Percentiles rank a stretch among this genome's conserved stretches.
Evolutionary conservation across 2,329 filamentous ascomycete genomes (phyloP).

Genomic region (Penicillium occitanis): DNA sequence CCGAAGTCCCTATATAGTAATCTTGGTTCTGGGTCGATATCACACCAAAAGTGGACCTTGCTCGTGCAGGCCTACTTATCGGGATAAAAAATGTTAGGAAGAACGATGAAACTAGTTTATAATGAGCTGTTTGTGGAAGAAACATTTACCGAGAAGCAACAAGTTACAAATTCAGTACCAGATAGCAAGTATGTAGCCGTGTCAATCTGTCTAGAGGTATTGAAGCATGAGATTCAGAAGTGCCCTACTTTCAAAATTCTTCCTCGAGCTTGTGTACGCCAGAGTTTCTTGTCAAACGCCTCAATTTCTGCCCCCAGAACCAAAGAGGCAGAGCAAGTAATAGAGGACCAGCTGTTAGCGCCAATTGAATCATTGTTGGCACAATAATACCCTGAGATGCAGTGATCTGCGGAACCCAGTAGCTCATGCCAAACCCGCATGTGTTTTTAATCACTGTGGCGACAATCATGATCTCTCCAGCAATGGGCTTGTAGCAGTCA

Average conservation of each 20-base stretch:
- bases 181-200: not conserved
- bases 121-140: not conserved
- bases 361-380: not conserved
- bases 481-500: slow-evolving; percentile 58
- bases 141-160: not conserved
- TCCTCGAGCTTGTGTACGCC: not conserved
- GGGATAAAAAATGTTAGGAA: not conserved
- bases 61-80: no score
- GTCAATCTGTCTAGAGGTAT: not conserved
- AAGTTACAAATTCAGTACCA: not conserved
- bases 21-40: no score
- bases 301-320: not conserved
- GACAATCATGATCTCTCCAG: slow-evolving; percentile 56
- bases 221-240: not conserved
- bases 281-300: not conserved
- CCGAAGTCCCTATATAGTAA: no score
- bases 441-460: slow-evolving; percentile 53
- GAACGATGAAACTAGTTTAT: not conserved
- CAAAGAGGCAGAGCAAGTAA: not conserved
- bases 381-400: not conserved
- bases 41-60: no score
- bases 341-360: not conserved
- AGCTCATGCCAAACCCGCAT: not conserved
- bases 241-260: not conserved
- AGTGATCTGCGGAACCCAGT: not conserved